Evolutionary conservation across 2,329 filamentous ascomycete genomes (phyloP), one percentile per base, ranked within the genome.

Genomic region (Neofusicoccum parvum): DNA sequence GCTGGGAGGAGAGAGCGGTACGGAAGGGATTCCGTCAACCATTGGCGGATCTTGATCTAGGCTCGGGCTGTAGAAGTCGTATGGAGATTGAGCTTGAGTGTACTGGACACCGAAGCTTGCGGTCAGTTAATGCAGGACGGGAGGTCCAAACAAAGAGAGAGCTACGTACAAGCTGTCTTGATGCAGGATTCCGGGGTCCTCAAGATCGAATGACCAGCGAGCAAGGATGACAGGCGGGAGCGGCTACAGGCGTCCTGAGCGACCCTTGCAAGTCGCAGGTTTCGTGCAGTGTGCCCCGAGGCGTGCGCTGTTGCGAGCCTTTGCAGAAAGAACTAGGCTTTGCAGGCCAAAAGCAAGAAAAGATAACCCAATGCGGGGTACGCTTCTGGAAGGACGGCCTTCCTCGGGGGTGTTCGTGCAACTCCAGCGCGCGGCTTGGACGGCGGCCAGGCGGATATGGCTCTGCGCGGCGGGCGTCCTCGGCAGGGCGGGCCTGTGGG

Each of bases 1-100:
- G 68, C 74, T 81, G 67, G 81, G 81, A 70, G 81, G 81, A 74
- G 81, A 83, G 71, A 82, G 73, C 70, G 80, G 80, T 73, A 80
- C 78, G 73, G 79, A 76, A 70, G 78, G 76, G 73, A 75, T 80
- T 76, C 77, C 78, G 75, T 79, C 75, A 74, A 81, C 73, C 77
- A 79, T 79, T 79, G 62, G 62, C 51, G 23, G 56, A 65, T 49
- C 41, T 39, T 41, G 50, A 41, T 48, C 45, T 53, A 46, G 49
- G 20, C 27, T 58, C 34, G 41, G 14, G 34, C 50, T 41, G 62
- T 23, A 32, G 43, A 49, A 56, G 50, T 49, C 15, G 50, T 65
- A 48, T 65, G 51, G 43, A 49, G 45, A 49, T 41, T 39, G 51
- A 56, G 50, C 49, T 64, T 53, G 39, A 46, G 27, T 46, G 36